Evolutionary conservation across 208 protist species (phyloP).

Genomic region (Herpetomonas muscarum): DNA sequence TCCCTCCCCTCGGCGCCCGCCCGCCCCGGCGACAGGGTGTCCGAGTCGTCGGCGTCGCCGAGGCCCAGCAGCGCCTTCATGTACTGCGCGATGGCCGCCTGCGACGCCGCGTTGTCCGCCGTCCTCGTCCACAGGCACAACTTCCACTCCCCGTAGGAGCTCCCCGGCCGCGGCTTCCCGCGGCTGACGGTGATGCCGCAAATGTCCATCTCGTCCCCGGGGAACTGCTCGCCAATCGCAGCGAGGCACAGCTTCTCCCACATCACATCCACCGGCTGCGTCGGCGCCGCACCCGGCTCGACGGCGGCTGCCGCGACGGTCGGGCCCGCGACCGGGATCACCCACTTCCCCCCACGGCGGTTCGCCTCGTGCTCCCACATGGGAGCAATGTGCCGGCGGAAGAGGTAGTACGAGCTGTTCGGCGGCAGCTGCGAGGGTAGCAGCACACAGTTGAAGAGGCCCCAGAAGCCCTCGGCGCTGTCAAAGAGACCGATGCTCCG

Average conservation of each 20-base stretch:
- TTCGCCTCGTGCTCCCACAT: constrained; percentile 93
- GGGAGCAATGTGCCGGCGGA: constrained; percentile 84
- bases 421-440: constrained; percentile 69
- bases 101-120: constrained; percentile 52
- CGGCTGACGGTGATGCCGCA: constrained; percentile 77
- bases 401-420: constrained; percentile 80
- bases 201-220: constrained; percentile 75
- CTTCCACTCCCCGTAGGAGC: constrained; percentile 53
- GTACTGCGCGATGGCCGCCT: constrained; percentile 63
- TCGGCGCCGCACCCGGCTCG: constrained; percentile 2
- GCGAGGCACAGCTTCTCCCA: constrained; percentile 78
- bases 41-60: not conserved
- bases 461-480: constrained; percentile 87
- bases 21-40: no score
- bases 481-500: constrained; percentile 84
- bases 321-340: constrained; percentile 44
- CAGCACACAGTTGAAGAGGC: constrained; percentile 64
- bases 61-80: constrained; percentile 44
- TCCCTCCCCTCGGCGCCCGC: constrained; percentile 13
- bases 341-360: constrained; percentile 82
- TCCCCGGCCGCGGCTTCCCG: constrained; percentile 20
- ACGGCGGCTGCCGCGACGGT: constrained; percentile 6
- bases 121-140: constrained; percentile 84
- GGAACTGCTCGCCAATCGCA: constrained; percentile 78
- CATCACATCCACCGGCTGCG: constrained; percentile 60